Evolutionary conservation across 2,329 filamentous ascomycete species (phyloP).

Genomic region (Stagonosporopsis tanaceti): DNA sequence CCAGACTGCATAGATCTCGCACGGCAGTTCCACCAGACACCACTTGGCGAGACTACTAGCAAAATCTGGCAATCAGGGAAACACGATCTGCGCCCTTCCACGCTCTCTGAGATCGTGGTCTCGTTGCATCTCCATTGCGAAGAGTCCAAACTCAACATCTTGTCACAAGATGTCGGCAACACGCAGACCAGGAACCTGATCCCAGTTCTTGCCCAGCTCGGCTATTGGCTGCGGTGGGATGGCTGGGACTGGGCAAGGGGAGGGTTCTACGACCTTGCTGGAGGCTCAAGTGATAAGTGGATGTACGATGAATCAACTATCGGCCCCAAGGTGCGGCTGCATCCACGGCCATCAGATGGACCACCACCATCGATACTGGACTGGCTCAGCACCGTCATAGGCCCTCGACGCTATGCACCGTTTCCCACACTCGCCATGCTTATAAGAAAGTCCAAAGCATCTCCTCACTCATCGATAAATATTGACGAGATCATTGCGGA

Average conservation of each 20-base stretch:
- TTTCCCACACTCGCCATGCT: slow-evolving; percentile 51
- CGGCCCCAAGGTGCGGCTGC: slow-evolving; percentile 34
- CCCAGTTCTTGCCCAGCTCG: slow-evolving; percentile 81
- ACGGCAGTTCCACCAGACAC: slow-evolving; percentile 45
- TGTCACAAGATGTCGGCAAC: slow-evolving; percentile 58
- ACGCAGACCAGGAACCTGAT: slow-evolving; percentile 63
- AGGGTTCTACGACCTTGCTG: slow-evolving; percentile 68
- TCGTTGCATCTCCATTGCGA: slow-evolving; percentile 87
- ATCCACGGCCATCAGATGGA: slow-evolving; percentile 47
- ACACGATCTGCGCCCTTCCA: slow-evolving; percentile 58
- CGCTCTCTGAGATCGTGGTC: slow-evolving; percentile 71
- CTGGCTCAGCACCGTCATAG: slow-evolving; percentile 52
- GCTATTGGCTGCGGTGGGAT: slow-evolving; percentile 80
- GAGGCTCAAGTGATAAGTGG: slow-evolving; percentile 62
- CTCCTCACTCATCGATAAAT: slow-evolving; percentile 48
- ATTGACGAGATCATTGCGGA: slow-evolving; percentile 45
- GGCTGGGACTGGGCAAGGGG: slow-evolving; percentile 64
- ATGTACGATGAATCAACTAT: slow-evolving; percentile 62
- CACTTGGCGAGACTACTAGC: slow-evolving; percentile 51
- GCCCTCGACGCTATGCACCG: slow-evolving; percentile 38
- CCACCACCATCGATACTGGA: slow-evolving; percentile 69
- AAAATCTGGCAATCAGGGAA: slow-evolving; percentile 58
- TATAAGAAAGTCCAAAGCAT: slow-evolving; percentile 47
- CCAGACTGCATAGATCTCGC: slow-evolving; percentile 41
- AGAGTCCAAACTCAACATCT: slow-evolving; percentile 81